A percentile compares a stretch with the other conserved stretches of the same genome.
These are phyloP conservation scores for Jacaranda copaia DNA, from an alignment of 257 asterid genomes.

Conservation along the genomic window DNA sequence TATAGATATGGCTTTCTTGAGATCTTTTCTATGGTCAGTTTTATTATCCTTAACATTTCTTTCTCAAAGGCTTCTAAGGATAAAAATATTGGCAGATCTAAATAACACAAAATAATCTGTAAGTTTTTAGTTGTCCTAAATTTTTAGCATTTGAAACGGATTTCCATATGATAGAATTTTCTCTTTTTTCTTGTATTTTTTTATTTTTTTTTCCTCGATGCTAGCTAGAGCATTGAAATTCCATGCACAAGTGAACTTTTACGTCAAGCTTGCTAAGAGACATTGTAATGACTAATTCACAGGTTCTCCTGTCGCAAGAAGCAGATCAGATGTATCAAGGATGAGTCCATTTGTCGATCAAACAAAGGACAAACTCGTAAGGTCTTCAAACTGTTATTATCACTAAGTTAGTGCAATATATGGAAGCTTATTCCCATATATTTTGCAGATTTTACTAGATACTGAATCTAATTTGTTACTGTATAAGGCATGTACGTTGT, in stretches of 20 bases:
- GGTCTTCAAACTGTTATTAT: conserved; percentile 24
- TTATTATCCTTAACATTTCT: background rate
- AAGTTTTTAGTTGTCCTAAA: too few relatives aligned
- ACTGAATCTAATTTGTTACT: conserved; percentile 32
- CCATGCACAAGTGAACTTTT: too few relatives aligned
- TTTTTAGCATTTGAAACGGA: conserved; percentile 1
- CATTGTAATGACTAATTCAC: conserved; percentile 36
- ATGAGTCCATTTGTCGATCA: conserved; percentile 59
- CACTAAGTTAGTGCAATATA: conserved; percentile 32
- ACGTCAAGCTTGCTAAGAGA: conserved; percentile 30
- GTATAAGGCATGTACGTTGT: conserved; percentile 59
- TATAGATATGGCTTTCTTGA: background rate
- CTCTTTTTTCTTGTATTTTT: background rate
- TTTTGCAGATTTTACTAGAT: conserved; percentile 32
- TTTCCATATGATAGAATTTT: background rate
- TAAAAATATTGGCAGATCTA: conserved; percentile 26
- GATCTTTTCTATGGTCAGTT: background rate
- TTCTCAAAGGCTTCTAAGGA: background rate
- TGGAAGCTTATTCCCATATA: conserved; percentile 8
- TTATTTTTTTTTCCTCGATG: background rate
- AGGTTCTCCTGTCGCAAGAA: conserved; percentile 82
- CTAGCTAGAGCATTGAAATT: conserved; percentile 7
- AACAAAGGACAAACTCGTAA: conserved; percentile 72
- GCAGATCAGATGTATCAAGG: conserved; percentile 74
- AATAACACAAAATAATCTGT: too few relatives aligned